Evolutionary conservation across 2,329 filamentous ascomycete species (phyloP), one percentile per base, ranked within the genome.

Genomic region (Rachicladosporium sp.): DNA sequence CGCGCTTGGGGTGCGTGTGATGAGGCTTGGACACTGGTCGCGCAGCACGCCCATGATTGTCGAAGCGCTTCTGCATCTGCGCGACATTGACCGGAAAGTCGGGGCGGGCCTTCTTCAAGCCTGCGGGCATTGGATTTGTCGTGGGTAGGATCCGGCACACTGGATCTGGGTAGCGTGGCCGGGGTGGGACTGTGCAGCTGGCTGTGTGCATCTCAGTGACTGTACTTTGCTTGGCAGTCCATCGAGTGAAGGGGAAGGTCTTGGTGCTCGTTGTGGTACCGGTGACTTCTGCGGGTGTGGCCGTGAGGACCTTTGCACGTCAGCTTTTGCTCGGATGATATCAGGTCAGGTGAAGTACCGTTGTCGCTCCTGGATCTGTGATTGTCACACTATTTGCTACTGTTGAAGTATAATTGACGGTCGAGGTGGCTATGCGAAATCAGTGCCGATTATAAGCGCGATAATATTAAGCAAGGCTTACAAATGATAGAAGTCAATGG

Each of bases 111-210:
- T 56, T 13, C 48, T 54, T 29, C 57, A 51, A 34, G 8, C 45
- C 47, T 7, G 35, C 6, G 9, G 47, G 47, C 13, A 47, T 36
- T 4, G 35, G 54, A 10, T 62, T 41, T 3, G 50, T 41, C 27
- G 58, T 62, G 3, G 61, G 62, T 2, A 50, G 55, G 48, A 61
- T 59, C 7, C 40, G 49, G 41, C 52, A 56, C 10, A 52, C 51
- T 44, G 62, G 62, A 41, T 64, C 62, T 23, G 43, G 50, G 23
- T 46, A 45, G 10, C 50, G 46, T 10, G 50, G 53, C 12, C 47
- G 55, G 4, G 57, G 51, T 2, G 56, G 53, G 11, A 56, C 49
- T 6, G 57, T 63, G 53, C 63, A 66, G 5, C 52, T 56, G 10
- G 60, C 58, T 4, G 57, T 59, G 2, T 53, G 50, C 1, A 62